Evolutionary conservation across 1,284 basidiomycete genomes (phyloP).

Genomic region (Fomes fomentarius): DNA sequence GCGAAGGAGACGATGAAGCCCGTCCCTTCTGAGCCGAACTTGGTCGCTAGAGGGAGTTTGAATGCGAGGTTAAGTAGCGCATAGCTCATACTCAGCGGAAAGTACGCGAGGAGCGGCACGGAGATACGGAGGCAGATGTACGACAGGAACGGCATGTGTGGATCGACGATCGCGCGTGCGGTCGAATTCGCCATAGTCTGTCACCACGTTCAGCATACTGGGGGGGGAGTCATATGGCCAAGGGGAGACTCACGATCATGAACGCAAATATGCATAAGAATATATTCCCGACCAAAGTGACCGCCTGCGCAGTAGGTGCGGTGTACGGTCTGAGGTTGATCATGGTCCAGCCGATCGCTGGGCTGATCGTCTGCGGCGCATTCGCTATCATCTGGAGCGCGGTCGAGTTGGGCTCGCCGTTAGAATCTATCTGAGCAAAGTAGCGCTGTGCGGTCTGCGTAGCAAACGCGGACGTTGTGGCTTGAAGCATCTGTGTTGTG

Average conservation of each 20-base stretch:
- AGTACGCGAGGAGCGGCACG: slow-evolving; percentile 43
- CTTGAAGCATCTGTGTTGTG: slow-evolving; percentile 29
- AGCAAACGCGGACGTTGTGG: slow-evolving; percentile 30
- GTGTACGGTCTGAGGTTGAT: slow-evolving; percentile 53
- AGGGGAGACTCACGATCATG: slow-evolving; percentile 26
- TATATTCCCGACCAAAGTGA: slow-evolving; percentile 53
- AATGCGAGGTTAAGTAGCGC: slow-evolving; percentile 50
- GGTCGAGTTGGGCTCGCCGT: slow-evolving; percentile 39
- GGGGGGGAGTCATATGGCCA: too few relatives aligned
- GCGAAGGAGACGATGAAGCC: slow-evolving; percentile 50
- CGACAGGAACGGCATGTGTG: slow-evolving; percentile 41
- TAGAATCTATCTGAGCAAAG: slow-evolving; percentile 34
- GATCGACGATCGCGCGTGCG: slow-evolving; percentile 45
- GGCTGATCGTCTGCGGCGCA: slow-evolving; percentile 50
- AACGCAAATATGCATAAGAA: slow-evolving; percentile 50
- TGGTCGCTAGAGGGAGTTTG: slow-evolving; percentile 39
- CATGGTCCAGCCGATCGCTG: slow-evolving; percentile 38
- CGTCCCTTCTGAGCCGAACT: slow-evolving; percentile 38
- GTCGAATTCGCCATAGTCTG: slow-evolving; percentile 47
- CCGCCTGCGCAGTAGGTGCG: slow-evolving; percentile 51
- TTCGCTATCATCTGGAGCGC: slow-evolving; percentile 42
- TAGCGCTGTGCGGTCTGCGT: slow-evolving; percentile 33
- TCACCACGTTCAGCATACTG: too few relatives aligned
- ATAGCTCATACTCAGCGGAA: slow-evolving; percentile 46
- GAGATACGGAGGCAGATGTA: slow-evolving; percentile 44